phyloP scores from a whole-genome alignment of 2,329 filamentous ascomycete genomes.

The Colletotrichum tanaceti region DNA sequence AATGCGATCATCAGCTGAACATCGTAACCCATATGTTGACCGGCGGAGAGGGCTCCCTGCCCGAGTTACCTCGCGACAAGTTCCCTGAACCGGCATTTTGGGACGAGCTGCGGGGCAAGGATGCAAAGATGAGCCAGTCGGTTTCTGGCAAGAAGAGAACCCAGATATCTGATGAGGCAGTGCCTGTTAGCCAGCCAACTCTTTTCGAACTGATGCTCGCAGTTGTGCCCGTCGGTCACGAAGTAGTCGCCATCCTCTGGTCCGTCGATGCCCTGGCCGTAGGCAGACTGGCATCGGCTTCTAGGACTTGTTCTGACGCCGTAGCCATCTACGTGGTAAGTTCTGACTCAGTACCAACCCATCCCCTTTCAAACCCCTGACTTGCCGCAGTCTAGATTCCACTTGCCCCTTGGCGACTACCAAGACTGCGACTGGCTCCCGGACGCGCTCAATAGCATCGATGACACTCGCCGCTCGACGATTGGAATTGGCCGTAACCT shows the following conservation, averaged over 20 bases:
- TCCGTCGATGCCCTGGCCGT: slow-evolving; percentile 1
- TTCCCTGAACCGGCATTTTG: slow-evolving; percentile 8
- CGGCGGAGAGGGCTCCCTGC: neutral
- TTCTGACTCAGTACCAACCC: too few relatives aligned
- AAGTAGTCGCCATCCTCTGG: slow-evolving; percentile 16
- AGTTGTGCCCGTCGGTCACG: neutral
- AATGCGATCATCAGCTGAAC: neutral
- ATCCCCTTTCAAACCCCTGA: neutral
- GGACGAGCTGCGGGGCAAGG: slow-evolving; percentile 3
- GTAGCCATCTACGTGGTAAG: slow-evolving; percentile 20
- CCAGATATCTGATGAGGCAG: too few relatives aligned
- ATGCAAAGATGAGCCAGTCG: neutral
- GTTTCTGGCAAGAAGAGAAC: too few relatives aligned
- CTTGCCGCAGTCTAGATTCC: slow-evolving; percentile 23
- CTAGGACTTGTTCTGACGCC: slow-evolving; percentile 13
- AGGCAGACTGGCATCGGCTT: slow-evolving; percentile 18
- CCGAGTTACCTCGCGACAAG: neutral
- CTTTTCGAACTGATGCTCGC: neutral
- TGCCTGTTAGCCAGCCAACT: neutral
- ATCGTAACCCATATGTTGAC: neutral
- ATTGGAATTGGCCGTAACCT: slow-evolving; percentile 20
- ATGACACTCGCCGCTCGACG: neutral
- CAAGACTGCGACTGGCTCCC: slow-evolving; percentile 24
- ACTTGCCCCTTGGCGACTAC: slow-evolving; percentile 20
- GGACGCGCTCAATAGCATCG: neutral